Evolutionary conservation across 495 filamentous ascomycete genomes (phyloP).

Genomic region (Lophium mytilinum): DNA sequence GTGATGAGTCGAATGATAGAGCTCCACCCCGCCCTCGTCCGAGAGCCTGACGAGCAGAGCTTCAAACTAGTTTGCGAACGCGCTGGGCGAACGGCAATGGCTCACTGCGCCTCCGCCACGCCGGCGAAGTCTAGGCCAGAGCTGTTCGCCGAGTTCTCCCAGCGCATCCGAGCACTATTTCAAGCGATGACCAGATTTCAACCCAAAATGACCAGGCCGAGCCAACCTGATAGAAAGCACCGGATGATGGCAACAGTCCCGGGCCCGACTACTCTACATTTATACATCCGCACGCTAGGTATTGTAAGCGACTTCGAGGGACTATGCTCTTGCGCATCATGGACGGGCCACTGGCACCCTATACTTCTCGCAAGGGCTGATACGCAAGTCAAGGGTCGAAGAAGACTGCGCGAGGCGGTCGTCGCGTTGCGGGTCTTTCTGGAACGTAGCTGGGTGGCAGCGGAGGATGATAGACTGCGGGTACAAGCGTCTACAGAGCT

Average conservation of each 20-base stretch:
- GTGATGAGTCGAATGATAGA: too few species aligned
- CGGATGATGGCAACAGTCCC: background rate
- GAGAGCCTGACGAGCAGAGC: too few species aligned
- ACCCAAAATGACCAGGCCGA: background rate
- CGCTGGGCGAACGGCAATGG: too few species aligned
- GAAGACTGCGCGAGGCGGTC: constrained; percentile 41
- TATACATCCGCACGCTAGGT: constrained; percentile 33
- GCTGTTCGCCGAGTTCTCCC: too few species aligned
- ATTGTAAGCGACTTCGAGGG: constrained; percentile 27
- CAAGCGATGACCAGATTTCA: background rate
- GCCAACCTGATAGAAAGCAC: too few species aligned
- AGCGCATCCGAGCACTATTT: background rate
- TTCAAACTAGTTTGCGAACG: too few species aligned
- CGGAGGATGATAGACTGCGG: constrained; percentile 2
- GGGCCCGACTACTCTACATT: constrained; percentile 26
- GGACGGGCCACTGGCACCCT: constrained; percentile 21
- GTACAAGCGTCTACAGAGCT: constrained; percentile 19
- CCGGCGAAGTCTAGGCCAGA: too few species aligned
- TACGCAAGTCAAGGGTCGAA: constrained; percentile 34
- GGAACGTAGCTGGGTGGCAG: constrained; percentile 33
- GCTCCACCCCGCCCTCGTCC: too few species aligned
- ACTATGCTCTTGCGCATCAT: constrained; percentile 24
- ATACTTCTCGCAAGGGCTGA: constrained; percentile 12
- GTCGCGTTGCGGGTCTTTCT: constrained; percentile 47
- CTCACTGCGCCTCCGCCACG: too few species aligned